Base-by-base conservation (phyloP, 768 basidiomycete species). In the Russula griseocarnosa region DNA sequence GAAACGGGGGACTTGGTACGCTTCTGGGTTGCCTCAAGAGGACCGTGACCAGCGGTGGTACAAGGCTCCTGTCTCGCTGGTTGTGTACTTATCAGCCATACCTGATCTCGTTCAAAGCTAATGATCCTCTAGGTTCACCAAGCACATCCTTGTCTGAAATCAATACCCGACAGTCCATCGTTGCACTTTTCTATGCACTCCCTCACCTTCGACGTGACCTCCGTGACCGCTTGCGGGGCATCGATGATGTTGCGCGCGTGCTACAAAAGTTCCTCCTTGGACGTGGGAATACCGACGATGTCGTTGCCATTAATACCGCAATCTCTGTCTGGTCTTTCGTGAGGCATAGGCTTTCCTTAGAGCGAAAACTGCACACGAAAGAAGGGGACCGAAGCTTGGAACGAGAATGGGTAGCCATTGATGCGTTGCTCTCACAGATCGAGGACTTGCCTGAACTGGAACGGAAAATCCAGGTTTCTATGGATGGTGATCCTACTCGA, bases 121-220 rank as follows among this genome's bases (percentile, higher is more conserved):
- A 52, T 26, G 14, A 38, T 58, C 54, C 61, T 24, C n/a, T 68
- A 93, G 91, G 88, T 73, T 91, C 91, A 38, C 92, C 92, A 0
- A 92, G 90, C 70, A 89, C 87, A 3, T 91, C 89, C 1, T 74
- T 86, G 14, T 66, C 71, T 18, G 89, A 92, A 70, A 92, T 94
- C 66, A 81, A 83, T 68, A 76, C 83, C 13, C 85, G 87, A 6
- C 92, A 93, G 70, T 82, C 83, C n/a, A 74, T 93, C 7, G 90
- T 94, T 26, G 80, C 86, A 3, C 84, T 88, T 69, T 88, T 94
- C 70, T 75, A 81, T 68, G 68, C 76, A 11, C 76, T 85, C 34
- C 81, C 83, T 36, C 82, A 87, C 70, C 79, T 92, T 47, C 82
- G 84, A 47, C 77, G 81, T 40, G 91, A 92, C 69, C 74, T 94